Evolutionary conservation across 192 early-diverging fungal species (phyloP), one percentile per base, ranked within the genome.

Genomic region (Diversispora epigaea): DNA sequence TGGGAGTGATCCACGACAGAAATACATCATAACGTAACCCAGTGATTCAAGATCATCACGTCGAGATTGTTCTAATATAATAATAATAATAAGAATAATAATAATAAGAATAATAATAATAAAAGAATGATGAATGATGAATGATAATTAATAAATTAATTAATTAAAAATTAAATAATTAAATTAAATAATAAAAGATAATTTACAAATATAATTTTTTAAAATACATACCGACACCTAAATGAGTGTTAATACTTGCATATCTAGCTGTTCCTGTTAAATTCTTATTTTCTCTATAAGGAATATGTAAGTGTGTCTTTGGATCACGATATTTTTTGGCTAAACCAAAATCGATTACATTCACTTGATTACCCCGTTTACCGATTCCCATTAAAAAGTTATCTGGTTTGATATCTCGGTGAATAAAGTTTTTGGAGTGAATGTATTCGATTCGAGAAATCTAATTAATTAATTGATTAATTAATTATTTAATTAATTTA

Each of bases 201-300:
- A 50, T 22, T 41, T 68, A 22, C 2, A 52, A 40, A n/a, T 25
- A 32, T 49, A 32, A 10, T 52, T 44, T n/a, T 21, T 15, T 17
- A 41, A n/a, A 52, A 68, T 65, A 71, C 84, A 77, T 86, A 90
- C 89, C 89, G 39, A 87, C 84, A 72, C 93, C 93, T 71, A 93
- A 70, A 75, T 95, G 94, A 19, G 92, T 94, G 80, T 95, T 93
- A 77, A 96, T 92, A 81, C 91, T 93, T 75, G 94, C 94, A 78
- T 95, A 96, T 73, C 95, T 87, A 25, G 94, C 93, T 46, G 95
- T 96, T 45, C 95, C 95, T 21, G 93, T 95, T 71, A 96, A 84
- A 80, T 93, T 95, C 85, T 96, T 95, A 84, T 94, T 91, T 80
- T 96, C 93, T 77, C 91, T 88, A 80, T 95, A 95, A 7, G 94